phyloP scores from a whole-genome alignment of 2,329 filamentous ascomycete species.

The Ophiostoma pallidulum region DNA sequence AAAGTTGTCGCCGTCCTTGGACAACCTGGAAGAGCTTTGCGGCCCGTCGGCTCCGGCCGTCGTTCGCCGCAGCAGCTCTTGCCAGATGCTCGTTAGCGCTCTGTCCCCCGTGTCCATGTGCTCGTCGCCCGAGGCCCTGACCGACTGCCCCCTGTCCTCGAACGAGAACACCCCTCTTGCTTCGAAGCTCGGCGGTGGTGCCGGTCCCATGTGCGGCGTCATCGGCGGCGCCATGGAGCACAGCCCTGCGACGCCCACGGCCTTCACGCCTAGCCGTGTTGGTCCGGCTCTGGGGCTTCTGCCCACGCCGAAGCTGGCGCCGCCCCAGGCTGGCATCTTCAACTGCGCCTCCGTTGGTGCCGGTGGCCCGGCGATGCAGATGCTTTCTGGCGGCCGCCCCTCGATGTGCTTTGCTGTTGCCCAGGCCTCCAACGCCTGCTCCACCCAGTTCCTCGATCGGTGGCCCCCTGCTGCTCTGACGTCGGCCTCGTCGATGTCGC shows the following conservation, averaged over 20 bases:
- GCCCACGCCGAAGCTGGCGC: slow-evolving; percentile 50
- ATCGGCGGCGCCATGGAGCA: slow-evolving; percentile 43
- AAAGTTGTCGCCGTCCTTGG: slow-evolving; percentile 45
- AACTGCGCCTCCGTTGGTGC: slow-evolving; percentile 46
- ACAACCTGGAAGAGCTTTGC: slow-evolving; percentile 47
- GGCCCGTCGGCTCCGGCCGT: slow-evolving; percentile 23
- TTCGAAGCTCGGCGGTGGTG: slow-evolving; percentile 19
- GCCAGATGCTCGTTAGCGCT: slow-evolving; percentile 4
- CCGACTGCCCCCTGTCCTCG: slow-evolving; percentile 1
- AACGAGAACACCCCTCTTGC: slow-evolving; percentile 26
- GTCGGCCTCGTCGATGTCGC: slow-evolving; percentile 37
- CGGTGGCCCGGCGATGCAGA: slow-evolving; percentile 39
- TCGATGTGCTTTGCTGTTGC: slow-evolving; percentile 54
- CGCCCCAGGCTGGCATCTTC: slow-evolving; percentile 42
- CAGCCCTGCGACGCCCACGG: slow-evolving; percentile 29
- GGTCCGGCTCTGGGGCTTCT: slow-evolving; percentile 46
- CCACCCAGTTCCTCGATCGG: slow-evolving; percentile 43
- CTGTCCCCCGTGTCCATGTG: slow-evolving; percentile 15
- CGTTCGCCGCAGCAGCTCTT: slow-evolving; percentile 13
- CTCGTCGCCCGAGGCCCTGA: slow-evolving; percentile 12
- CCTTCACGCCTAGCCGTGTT: slow-evolving; percentile 34
- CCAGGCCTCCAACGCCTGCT: slow-evolving; percentile 38
- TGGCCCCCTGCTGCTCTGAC: slow-evolving; percentile 31
- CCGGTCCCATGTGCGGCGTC: slow-evolving; percentile 30
- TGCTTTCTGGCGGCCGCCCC: slow-evolving; percentile 36